Evolutionary conservation across 257 asterid species (phyloP), one percentile per base, ranked within the genome.

Genomic region (Ehretia macrophylla): DNA sequence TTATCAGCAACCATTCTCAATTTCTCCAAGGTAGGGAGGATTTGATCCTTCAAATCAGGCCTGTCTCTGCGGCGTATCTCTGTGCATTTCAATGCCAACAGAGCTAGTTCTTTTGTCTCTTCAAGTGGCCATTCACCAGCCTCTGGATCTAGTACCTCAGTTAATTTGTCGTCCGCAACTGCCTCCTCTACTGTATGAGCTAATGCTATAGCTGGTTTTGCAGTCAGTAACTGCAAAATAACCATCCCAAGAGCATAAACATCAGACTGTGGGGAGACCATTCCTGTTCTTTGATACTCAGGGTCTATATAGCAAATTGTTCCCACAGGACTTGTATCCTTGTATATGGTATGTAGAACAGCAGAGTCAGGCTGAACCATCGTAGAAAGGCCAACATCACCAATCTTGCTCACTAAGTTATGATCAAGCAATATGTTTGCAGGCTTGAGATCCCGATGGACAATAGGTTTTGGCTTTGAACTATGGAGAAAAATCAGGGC

Each of bases 381-480:
- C 8, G 82, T 81, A 16, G 95, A 75, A 35, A 90, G 91, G 49
- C 98, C 96, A 38, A 90, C 88, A 38, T 85, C 96, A 20, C 96
- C 95, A 9, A 90, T 87, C 73, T 87, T 90, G 54, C 98, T 87
- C 20, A 90, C 86, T 4, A 75, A 27, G 49, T 87, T 87, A 32
- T 68, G 86, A 55, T 87, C 98, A 23, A 90, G 95, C 71, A 90
- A 70, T 68, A 90, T 85, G 83, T 90, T 90, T 48, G 83, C 95
- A 5, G 96, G 98, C 72, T 87, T 90, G 40, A 90, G 77, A 68
- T 90, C 98, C 16, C 98, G 98, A 22, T 90, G 98, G 17, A 90
- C 70, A 62, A 90, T 83, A 11, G 82, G 67, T 51, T 80, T 63
- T 14, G 97, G 91, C 77, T 76, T 85, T 32, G 94, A 60, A 23